Conservation (phyloP, 345 rosid species). For the Microcos paniculata region DNA sequence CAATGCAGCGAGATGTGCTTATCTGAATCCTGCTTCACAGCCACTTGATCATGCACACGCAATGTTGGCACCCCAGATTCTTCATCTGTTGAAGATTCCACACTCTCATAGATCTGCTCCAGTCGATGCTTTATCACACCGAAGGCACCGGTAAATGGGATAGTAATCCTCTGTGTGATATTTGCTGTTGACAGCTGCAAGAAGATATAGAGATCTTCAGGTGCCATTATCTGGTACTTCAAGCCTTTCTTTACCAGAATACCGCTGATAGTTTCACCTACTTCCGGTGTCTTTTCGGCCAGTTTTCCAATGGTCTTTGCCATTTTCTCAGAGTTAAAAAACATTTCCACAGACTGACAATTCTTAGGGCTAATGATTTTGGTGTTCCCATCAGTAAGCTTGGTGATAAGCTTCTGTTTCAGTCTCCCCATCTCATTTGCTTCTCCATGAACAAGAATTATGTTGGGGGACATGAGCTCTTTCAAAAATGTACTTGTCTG, state of each 20-base stretch:
- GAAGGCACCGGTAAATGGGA: slow-evolving; percentile 74
- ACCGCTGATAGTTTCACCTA: slow-evolving; percentile 76
- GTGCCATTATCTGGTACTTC: slow-evolving; percentile 95
- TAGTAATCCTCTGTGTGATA: slow-evolving; percentile 75
- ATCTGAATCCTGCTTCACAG: slow-evolving; percentile 81
- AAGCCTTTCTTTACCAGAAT: slow-evolving; percentile 90
- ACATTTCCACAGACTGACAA: slow-evolving; percentile 88
- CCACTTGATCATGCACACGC: slow-evolving; percentile 66
- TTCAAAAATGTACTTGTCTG: slow-evolving; percentile 91
- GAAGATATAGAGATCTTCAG: slow-evolving; percentile 92
- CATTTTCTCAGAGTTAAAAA: slow-evolving; percentile 84
- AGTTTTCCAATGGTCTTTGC: slow-evolving; percentile 85
- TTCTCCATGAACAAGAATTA: slow-evolving; percentile 92
- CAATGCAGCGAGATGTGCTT: slow-evolving; percentile 84
- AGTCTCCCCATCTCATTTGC: slow-evolving; percentile 94
- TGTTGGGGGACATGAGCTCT: slow-evolving; percentile 94
- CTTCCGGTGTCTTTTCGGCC: slow-evolving; percentile 81
- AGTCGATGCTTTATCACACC: slow-evolving; percentile 81
- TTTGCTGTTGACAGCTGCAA: slow-evolving; percentile 89
- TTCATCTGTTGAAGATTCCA: slow-evolving; percentile 73
- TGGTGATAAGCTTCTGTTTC: slow-evolving; percentile 74
- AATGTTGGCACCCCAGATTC: slow-evolving; percentile 65
- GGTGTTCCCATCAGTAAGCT: slow-evolving; percentile 75
- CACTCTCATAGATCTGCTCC: slow-evolving; percentile 76
- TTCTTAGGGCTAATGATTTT: slow-evolving; percentile 84